Conservation (phyloP, 129 eudicot genomes). For the Escallonia rubra region DNA sequence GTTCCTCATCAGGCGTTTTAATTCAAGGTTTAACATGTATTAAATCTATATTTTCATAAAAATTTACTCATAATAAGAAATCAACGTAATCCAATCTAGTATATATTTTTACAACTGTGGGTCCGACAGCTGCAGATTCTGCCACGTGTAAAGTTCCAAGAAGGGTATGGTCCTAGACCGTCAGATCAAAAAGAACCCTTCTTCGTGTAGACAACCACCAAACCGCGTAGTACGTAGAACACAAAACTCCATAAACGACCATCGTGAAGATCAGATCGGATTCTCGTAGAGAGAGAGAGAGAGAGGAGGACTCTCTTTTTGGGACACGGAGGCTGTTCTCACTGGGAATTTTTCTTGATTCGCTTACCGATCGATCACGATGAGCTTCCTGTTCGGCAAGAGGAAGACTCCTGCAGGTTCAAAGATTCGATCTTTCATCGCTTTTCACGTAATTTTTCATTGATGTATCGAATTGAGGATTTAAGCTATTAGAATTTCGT, state of each 20-base stretch:
- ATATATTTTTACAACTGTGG: no score
- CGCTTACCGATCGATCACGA: slow-evolving; percentile 7
- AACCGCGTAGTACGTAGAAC: no score
- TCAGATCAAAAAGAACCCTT: background rate
- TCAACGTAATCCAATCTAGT: no score
- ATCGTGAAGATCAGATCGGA: background rate
- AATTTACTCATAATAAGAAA: no score
- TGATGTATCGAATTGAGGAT: background rate
- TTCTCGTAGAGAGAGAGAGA: background rate
- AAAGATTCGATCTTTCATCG: background rate
- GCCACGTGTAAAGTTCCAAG: no score
- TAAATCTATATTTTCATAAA: no score
- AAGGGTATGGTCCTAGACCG: no score
- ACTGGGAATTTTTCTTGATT: background rate
- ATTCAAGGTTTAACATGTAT: no score
- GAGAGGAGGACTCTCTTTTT: background rate
- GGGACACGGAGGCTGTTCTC: background rate
- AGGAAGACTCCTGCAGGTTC: slow-evolving; percentile 61
- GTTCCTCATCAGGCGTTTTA: no score
- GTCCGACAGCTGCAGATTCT: no score
- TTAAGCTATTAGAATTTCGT: no score
- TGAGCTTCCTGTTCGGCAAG: slow-evolving; percentile 64
- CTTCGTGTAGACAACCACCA: background rate
- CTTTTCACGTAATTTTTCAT: slow-evolving; percentile 4
- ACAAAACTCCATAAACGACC: no score